phyloP scores from a whole-genome alignment of 2,329 filamentous ascomycete species.

The Ilyonectria mors-panacis region DNA sequence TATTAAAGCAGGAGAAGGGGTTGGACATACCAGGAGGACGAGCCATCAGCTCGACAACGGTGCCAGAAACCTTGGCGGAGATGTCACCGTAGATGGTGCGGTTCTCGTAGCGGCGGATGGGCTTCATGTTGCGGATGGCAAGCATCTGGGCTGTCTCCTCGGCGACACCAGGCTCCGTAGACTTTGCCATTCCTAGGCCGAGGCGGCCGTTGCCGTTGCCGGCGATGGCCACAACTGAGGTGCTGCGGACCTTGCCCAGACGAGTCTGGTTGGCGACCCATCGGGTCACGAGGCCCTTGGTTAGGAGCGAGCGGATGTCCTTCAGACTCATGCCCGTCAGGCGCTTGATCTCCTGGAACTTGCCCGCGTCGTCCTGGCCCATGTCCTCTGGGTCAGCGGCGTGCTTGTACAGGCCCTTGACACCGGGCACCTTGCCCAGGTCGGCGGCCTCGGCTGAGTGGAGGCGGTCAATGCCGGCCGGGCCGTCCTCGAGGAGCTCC shows the following conservation, averaged over 20 bases:
- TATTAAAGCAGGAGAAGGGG: slow-evolving; percentile 5
- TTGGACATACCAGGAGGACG: slow-evolving; percentile 85
- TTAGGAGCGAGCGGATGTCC: slow-evolving; percentile 69
- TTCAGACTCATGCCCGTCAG: slow-evolving; percentile 68
- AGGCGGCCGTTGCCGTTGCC: slow-evolving; percentile 90
- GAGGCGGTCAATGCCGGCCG: slow-evolving; percentile 51
- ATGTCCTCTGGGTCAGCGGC: slow-evolving; percentile 65
- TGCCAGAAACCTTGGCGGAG: slow-evolving; percentile 88
- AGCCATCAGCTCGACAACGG: slow-evolving; percentile 83
- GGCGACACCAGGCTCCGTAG: slow-evolving; percentile 79
- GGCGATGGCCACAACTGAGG: slow-evolving; percentile 84
- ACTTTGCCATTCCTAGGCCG: slow-evolving; percentile 92
- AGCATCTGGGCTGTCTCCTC: slow-evolving; percentile 80
- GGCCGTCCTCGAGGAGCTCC: slow-evolving; percentile 56
- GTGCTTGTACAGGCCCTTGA: slow-evolving; percentile 65
- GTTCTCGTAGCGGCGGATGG: slow-evolving; percentile 91
- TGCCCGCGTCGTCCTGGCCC: slow-evolving; percentile 65
- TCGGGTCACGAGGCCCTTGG: slow-evolving; percentile 82
- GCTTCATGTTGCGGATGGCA: slow-evolving; percentile 92
- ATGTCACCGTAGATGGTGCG: slow-evolving; percentile 92
- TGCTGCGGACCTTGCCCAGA: slow-evolving; percentile 89
- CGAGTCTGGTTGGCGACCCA: slow-evolving; percentile 92
- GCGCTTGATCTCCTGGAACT: slow-evolving; percentile 67
- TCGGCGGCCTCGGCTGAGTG: slow-evolving; percentile 64
- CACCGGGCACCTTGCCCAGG: slow-evolving; percentile 68